Evolutionary conservation across 2,329 filamentous ascomycete species (phyloP).

Genomic region (Cercospora sojina): DNA sequence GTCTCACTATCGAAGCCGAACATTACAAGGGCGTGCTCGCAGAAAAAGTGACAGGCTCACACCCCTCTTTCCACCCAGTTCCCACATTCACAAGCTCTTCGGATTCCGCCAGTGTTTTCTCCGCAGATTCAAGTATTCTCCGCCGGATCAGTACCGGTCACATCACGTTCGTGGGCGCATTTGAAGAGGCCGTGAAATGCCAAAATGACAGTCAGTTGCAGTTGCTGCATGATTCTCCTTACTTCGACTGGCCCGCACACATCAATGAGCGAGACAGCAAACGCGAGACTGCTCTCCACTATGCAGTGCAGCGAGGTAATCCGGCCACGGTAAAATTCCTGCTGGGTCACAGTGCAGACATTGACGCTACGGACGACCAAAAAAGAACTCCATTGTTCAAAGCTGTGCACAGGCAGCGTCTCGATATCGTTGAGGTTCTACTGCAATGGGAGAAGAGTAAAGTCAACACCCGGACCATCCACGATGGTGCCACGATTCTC

Average conservation of each 20-base stretch:
- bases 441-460: conserved; percentile 1
- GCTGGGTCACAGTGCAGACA: not conserved
- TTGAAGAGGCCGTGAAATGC: not conserved
- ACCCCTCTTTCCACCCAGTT: not conserved
- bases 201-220: not conserved
- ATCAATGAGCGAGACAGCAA: not conserved
- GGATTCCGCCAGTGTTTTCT: not conserved
- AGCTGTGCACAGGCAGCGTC: not conserved
- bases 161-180: not conserved
- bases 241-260: not conserved
- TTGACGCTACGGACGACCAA: not conserved
- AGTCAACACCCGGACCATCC: not conserved
- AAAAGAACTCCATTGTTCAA: not conserved
- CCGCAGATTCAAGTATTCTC: not conserved
- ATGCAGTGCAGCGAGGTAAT: not conserved
- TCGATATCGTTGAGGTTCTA: not conserved
- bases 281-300: not conserved
- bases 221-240: not conserved
- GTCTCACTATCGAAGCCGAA: not conserved
- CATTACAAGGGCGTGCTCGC: not conserved
- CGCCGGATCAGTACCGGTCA: not conserved
- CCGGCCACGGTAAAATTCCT: not conserved
- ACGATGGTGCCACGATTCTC: not conserved
- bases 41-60: not conserved
- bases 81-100: not conserved